Base-by-base conservation (phyloP, 73 alveolate species). In the Uronychia binucleata region DNA sequence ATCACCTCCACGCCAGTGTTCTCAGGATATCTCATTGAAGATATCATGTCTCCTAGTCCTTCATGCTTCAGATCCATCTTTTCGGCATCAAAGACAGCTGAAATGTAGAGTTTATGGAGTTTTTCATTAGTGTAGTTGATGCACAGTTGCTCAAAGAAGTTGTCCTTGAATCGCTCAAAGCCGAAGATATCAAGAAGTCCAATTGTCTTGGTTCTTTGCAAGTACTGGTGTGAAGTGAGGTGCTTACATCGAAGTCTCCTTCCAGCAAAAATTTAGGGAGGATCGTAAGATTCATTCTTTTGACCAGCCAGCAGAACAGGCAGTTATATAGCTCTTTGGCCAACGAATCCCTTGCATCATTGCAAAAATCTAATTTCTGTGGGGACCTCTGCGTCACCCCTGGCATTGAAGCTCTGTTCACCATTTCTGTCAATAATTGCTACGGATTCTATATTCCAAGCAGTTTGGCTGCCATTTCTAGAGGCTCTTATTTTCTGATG, bases 131-230 rank as follows among this genome's bases (percentile, higher is more conserved):
- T 97, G 81, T 93, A 97, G 83, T 97, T 97, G 74, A 97, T 93
- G 83, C 97, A 93, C 81, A 97, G 82, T 81, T 97, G 94, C 84
- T 97, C 99, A 83, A 96, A 96, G 79, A 93, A 88, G 92, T 97
- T 93, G 81, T 95, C 98, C 74, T 95, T 88, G 80, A 97, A 94
- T 77, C 94, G 89, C 88, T 97, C 99, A 86, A 97, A 97, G 0
- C 99, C 99, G 84, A 97, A 97, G 33, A 96, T 96, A 95, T 97
- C 99, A 0, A 97, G 86, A 32, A 97, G 94, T 34, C 99, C 99
- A 75, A 96, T 93, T 78, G 96, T 96, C 83, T 92, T 91, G 8
- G 93, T 86, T 28, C 80, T 86, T 29, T 29, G 30, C 67, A 46
- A 46, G 67, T 11, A 46, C 67, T 46, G 19, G 19, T 5, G 67